A percentile compares a stretch with the other conserved stretches of the same genome.
These are phyloP conservation scores for Arthrocladium fulminans DNA, from an alignment of 2,329 filamentous ascomycete species.

Conservation along the genomic window DNA sequence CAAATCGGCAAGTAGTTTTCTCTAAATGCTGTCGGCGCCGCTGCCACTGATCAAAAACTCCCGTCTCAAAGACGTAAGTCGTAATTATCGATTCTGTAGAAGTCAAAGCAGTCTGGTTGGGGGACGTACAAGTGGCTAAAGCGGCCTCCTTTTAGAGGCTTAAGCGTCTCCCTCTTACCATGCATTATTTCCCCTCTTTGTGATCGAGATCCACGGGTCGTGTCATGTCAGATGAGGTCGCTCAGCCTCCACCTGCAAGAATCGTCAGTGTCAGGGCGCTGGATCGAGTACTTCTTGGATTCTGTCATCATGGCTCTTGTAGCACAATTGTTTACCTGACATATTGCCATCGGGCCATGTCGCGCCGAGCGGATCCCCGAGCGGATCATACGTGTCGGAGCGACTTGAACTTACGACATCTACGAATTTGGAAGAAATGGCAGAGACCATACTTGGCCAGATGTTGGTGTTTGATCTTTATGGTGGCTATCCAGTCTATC, in stretches of 20 bases:
- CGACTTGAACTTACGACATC: too few relatives aligned
- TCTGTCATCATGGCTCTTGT: too few relatives aligned
- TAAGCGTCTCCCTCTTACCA: not conserved
- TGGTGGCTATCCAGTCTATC: not conserved
- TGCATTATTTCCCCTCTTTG: not conserved
- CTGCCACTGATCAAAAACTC: too few relatives aligned
- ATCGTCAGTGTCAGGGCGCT: not conserved
- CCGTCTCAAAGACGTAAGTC: too few relatives aligned
- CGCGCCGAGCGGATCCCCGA: slow-evolving; percentile 2
- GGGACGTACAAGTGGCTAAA: too few relatives aligned
- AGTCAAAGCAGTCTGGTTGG: not conserved
- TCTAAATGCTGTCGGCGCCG: too few relatives aligned
- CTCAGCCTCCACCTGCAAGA: not conserved
- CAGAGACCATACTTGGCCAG: too few relatives aligned
- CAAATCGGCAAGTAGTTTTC: too few relatives aligned
- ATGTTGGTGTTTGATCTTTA: not conserved
- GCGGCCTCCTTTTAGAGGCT: too few relatives aligned
- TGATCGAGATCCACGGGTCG: not conserved
- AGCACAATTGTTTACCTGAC: not conserved
- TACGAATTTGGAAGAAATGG: too few relatives aligned
- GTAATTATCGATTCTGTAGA: not conserved
- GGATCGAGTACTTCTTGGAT: too few relatives aligned
- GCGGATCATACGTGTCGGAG: not conserved
- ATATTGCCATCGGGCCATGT: slow-evolving; percentile 6
- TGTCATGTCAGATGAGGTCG: not conserved